Base-by-base conservation (phyloP, 2,329 filamentous ascomycete genomes). In the Aspergillus ibericus region DNA sequence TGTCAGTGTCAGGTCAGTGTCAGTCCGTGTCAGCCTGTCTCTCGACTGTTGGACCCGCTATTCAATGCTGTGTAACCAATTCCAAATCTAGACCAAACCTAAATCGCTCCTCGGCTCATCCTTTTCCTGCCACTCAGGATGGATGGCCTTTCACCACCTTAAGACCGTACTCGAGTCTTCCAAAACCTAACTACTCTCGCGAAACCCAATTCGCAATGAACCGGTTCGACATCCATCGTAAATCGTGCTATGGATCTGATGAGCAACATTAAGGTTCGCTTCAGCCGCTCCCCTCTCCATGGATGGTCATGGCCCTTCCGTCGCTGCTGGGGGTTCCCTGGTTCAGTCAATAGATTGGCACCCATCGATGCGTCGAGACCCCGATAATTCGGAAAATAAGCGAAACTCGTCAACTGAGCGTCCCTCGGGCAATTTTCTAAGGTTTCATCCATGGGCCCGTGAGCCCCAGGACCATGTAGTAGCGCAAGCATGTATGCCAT, bases 321-420 rank as follows among this genome's bases (percentile, higher is more conserved):
- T 51, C 47, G 38, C 51, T 42, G 51, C 51, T 42, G 51, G 51
- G 38, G 22, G 32, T 34, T 40, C 36, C 46, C 47, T 58, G 15
- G 50, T 51, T 42, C 12, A 50, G 40, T 46, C 58, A 62, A 60
- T 62, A 55, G 53, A 47, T 56, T 51, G 58, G 38, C 22, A 34
- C 48, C 25, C 12, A 56, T 60, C 44, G 52, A 56, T 25, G 50
- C 55, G 55, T 58, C 55, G 47, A 61, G 56, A 59, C 59, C 56
- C 50, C 38, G 44, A 59, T 59, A 59, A 51, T 53, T 57, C 63
- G 63, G 63, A 62, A 55, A 65, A 62, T 63, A 65, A 58, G 51
- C 53, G 52, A 59, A 57, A 53, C 48, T 40, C 10, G 42, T 60
- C 59, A 47, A 61, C 38, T 58, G 22, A 61, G 52, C 44, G 29